These are phyloP conservation scores for Dryas drummondii DNA, from an alignment of 306 rosid genomes.

Conservation along the genomic window DNA sequence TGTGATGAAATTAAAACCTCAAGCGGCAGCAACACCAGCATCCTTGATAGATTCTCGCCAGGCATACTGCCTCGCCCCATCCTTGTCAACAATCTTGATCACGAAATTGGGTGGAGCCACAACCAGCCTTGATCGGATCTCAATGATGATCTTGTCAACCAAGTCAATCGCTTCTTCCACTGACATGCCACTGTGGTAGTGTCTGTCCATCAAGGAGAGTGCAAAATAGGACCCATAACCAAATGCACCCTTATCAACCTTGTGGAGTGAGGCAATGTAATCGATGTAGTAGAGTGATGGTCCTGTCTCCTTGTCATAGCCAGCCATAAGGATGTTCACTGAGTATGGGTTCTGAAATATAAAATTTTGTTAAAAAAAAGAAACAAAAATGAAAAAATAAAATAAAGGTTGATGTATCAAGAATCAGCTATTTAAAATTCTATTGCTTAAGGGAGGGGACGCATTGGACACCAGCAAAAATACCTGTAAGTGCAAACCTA, in stretches of 20 bases:
- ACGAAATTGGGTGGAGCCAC: conserved; percentile 97
- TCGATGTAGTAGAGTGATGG: conserved; percentile 85
- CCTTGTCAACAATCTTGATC: conserved; percentile 88
- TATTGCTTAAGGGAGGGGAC: not conserved
- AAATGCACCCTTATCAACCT: conserved; percentile 95
- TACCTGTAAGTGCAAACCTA: not conserved
- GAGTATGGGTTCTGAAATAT: conserved; percentile 73
- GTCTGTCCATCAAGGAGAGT: conserved; percentile 92
- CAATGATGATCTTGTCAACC: conserved; percentile 76
- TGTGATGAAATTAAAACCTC: conserved; percentile 27
- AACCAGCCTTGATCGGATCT: conserved; percentile 73
- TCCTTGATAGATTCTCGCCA: conserved; percentile 81
- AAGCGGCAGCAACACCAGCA: conserved; percentile 43
- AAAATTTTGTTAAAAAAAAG: conserved; percentile 3
- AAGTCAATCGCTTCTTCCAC: conserved; percentile 76
- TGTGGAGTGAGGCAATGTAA: conserved; percentile 94
- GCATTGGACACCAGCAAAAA: not conserved
- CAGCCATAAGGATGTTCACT: conserved; percentile 91
- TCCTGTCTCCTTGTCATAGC: conserved; percentile 85
- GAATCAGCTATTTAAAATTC: conserved; percentile 7
- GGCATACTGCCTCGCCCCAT: conserved; percentile 84
- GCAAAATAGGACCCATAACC: conserved; percentile 93
- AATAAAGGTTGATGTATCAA: conserved; percentile 11
- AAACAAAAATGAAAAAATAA: not conserved
- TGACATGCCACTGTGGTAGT: conserved; percentile 78